Conservation (phyloP, 352 stramenopile genomes). For the Pythium sp. region DNA sequence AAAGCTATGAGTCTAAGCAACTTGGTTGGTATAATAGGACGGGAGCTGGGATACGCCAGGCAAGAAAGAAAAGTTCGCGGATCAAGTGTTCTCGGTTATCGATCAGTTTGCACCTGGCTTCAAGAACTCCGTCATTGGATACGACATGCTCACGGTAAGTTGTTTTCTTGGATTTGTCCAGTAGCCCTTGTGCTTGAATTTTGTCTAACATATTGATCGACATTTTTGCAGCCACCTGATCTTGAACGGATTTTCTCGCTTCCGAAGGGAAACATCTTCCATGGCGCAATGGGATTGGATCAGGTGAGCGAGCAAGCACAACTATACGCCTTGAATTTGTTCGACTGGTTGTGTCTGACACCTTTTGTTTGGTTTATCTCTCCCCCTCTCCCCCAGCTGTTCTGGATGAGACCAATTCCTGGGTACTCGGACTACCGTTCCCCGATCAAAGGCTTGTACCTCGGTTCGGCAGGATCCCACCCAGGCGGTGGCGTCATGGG, state of each 20-base stretch:
- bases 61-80: slow-evolving; percentile 79
- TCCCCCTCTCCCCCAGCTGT: slow-evolving; percentile 36
- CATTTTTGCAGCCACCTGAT: slow-evolving; percentile 59
- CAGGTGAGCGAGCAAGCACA: slow-evolving; percentile 38
- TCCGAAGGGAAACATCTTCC: slow-evolving; percentile 88
- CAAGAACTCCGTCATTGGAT: slow-evolving; percentile 74
- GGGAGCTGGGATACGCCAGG: slow-evolving; percentile 69
- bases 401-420: slow-evolving; percentile 83
- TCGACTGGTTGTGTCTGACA: neutral
- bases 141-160: slow-evolving; percentile 82
- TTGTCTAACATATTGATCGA: neutral
- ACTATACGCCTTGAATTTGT: neutral
- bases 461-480: slow-evolving; percentile 84
- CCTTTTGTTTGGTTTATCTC: neutral
- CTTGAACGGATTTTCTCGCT: slow-evolving; percentile 88
- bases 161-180: neutral
- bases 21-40: slow-evolving; percentile 30
- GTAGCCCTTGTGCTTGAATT: neutral
- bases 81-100: slow-evolving; percentile 84
- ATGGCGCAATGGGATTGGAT: slow-evolving; percentile 88
- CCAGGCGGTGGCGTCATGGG: slow-evolving; percentile 91
- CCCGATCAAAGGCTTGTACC: slow-evolving; percentile 77
- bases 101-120: slow-evolving; percentile 88
- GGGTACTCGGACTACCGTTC: slow-evolving; percentile 85
- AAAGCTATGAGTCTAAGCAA: neutral